These are phyloP conservation scores for Citrullus mucosospermus DNA, from an alignment of 306 rosid species.

Conservation along the genomic window DNA sequence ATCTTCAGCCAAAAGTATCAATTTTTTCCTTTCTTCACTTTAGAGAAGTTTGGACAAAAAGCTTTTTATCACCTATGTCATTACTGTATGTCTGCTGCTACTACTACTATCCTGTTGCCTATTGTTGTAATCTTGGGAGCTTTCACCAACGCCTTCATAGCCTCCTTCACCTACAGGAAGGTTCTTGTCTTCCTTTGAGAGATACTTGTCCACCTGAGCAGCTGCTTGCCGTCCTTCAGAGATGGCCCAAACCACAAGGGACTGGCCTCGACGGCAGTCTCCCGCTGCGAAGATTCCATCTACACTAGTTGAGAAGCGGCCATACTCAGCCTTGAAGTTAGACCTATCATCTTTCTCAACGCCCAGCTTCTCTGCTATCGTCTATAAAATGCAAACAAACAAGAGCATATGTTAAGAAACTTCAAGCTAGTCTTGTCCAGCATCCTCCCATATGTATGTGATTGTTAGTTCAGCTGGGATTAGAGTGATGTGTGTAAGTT, in stretches of 20 bases:
- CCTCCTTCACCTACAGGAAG: slow-evolving; percentile 10
- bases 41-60: background rate
- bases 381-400: slow-evolving; percentile 29
- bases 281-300: slow-evolving; percentile 83
- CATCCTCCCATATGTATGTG: background rate
- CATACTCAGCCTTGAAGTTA: slow-evolving; percentile 79
- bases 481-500: background rate
- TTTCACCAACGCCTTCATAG: slow-evolving; percentile 11
- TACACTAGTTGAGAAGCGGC: slow-evolving; percentile 67
- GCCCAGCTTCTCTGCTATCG: slow-evolving; percentile 59
- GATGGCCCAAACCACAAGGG: slow-evolving; percentile 94
- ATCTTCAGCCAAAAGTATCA: background rate
- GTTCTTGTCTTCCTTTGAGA: slow-evolving; percentile 24
- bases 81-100: slow-evolving; percentile 45
- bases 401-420: background rate
- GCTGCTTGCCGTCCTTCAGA: slow-evolving; percentile 90
- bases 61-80: slow-evolving; percentile 26
- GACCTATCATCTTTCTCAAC: slow-evolving; percentile 72
- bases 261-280: slow-evolving; percentile 91
- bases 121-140: slow-evolving; percentile 16
- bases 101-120: slow-evolving; percentile 30
- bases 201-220: slow-evolving; percentile 55
- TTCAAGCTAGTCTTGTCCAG: background rate
- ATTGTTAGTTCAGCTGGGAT: background rate
- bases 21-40: background rate